phyloP scores from a whole-genome alignment of 176 grass and related monocot genomes.

The Coix lacrymajobi region DNA sequence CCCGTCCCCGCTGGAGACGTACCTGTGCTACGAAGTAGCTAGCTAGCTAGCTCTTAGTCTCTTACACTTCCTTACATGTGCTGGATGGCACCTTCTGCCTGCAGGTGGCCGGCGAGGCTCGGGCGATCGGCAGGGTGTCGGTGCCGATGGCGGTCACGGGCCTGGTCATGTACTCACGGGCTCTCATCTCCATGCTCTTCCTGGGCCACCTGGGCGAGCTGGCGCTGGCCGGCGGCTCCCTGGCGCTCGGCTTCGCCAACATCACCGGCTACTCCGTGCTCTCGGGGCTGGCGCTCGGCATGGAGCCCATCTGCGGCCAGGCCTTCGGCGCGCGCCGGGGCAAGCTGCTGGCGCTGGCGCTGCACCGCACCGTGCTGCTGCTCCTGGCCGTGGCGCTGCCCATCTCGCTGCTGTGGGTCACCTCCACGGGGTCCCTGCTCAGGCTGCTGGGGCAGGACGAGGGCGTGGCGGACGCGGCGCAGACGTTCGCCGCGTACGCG shows the following conservation, averaged over 20 bases:
- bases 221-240: slow-evolving; percentile 77
- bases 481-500: slow-evolving; percentile 68
- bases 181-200: slow-evolving; percentile 94
- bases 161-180: slow-evolving; percentile 82
- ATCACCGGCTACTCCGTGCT: slow-evolving; percentile 98
- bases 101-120: slow-evolving; percentile 74
- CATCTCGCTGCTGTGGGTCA: slow-evolving; percentile 64
- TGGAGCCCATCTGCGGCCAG: slow-evolving; percentile 98
- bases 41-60: too few relatives aligned
- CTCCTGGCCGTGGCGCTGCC: slow-evolving; percentile 65
- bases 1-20: neutral
- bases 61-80: too few relatives aligned
- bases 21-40: too few relatives aligned
- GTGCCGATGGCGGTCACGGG: slow-evolving; percentile 78
- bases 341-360: slow-evolving; percentile 66
- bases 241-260: slow-evolving; percentile 86
- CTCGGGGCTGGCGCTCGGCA: slow-evolving; percentile 77
- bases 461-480: slow-evolving; percentile 50
- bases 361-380: slow-evolving; percentile 80
- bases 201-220: slow-evolving; percentile 73
- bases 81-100: slow-evolving; percentile 21
- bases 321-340: slow-evolving; percentile 70
- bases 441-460: slow-evolving; percentile 62
- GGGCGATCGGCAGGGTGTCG: slow-evolving; percentile 72
- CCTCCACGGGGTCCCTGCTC: slow-evolving; percentile 36